Percentiles rank a stretch among this genome's conserved stretches.
Evolutionary conservation across 257 asterid species (phyloP).

Genomic region (Ilex aquifolium): DNA sequence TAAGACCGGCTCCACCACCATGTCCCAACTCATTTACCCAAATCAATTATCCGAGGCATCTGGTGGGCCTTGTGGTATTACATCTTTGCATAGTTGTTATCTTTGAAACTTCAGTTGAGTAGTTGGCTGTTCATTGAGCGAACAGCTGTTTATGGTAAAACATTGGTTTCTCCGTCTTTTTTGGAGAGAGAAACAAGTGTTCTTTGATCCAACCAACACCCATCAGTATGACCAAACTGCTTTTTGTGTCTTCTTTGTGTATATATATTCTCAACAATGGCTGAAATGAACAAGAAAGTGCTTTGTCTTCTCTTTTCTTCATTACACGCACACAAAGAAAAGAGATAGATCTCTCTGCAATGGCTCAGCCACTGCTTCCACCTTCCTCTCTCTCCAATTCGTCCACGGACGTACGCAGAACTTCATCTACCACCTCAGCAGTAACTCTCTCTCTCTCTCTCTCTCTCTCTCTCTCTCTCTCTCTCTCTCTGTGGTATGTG

Average conservation of each 20-base stretch:
- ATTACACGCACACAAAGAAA: too few relatives aligned
- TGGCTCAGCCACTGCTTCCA: constrained; percentile 24
- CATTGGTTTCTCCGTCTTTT: constrained; percentile 36
- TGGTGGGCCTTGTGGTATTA: too few relatives aligned
- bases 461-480: not conserved
- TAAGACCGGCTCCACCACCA: too few relatives aligned
- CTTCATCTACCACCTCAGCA: constrained; percentile 6
- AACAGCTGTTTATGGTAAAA: not conserved
- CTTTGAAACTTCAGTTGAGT: not conserved
- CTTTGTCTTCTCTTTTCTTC: not conserved
- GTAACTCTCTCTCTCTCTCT: not conserved
- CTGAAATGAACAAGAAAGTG: not conserved
- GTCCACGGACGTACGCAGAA: constrained; percentile 9
- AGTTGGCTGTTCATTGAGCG: not conserved
- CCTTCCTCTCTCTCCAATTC: constrained; percentile 8
- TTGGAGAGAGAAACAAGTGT: constrained; percentile 30
- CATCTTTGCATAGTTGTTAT: too few relatives aligned
- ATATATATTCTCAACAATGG: too few relatives aligned
- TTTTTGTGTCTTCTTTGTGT: not conserved
- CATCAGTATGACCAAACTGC: too few relatives aligned
- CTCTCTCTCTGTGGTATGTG: not conserved
- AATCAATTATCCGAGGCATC: too few relatives aligned
- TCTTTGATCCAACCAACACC: constrained; percentile 23
- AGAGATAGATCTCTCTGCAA: constrained; percentile 14
- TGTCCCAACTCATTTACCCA: too few relatives aligned